Evolutionary conservation across 495 filamentous ascomycete genomes (phyloP).

Genomic region (Cercophora newfieldiana): DNA sequence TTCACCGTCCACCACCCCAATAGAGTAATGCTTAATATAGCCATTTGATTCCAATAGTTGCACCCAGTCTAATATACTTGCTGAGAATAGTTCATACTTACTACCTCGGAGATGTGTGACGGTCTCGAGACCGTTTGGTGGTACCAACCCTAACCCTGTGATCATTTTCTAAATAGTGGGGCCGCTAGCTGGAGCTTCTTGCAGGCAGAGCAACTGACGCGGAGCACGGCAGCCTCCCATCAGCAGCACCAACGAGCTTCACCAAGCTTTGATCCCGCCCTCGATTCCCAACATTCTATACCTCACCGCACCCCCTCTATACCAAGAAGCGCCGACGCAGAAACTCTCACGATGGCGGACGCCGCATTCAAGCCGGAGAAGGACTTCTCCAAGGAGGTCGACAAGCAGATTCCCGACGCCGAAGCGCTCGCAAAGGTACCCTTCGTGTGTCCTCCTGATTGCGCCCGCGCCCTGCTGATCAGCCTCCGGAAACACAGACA

Average conservation of each 20-base stretch:
- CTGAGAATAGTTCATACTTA: no score
- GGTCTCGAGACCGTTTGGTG: no score
- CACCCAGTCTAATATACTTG: no score
- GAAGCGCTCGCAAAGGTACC: constrained; percentile 82
- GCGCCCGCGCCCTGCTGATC: constrained; percentile 17
- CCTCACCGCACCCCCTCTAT: not conserved
- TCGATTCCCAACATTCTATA: not conserved
- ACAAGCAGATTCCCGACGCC: constrained; percentile 86
- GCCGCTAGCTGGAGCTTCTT: constrained; percentile 4
- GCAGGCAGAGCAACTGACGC: constrained; percentile 29
- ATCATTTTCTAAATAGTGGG: not conserved
- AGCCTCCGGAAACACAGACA: constrained; percentile 53
- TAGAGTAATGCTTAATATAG: no score
- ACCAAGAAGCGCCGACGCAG: not conserved
- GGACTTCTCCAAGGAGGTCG: constrained; percentile 85
- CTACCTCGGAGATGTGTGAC: no score
- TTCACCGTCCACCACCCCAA: no score
- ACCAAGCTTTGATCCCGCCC: constrained; percentile 6
- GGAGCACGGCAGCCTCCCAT: constrained; percentile 19
- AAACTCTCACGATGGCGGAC: constrained; percentile 45
- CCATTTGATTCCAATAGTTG: no score
- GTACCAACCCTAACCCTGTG: constrained; percentile 17
- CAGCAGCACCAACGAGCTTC: constrained; percentile 15
- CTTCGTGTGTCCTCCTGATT: not conserved
- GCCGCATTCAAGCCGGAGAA: constrained; percentile 60